A percentile compares a stretch with the other conserved stretches of the same genome.
Conservation (phyloP, 805 yeast genomes). For the Metschnikowia peoriensis region DNA sequence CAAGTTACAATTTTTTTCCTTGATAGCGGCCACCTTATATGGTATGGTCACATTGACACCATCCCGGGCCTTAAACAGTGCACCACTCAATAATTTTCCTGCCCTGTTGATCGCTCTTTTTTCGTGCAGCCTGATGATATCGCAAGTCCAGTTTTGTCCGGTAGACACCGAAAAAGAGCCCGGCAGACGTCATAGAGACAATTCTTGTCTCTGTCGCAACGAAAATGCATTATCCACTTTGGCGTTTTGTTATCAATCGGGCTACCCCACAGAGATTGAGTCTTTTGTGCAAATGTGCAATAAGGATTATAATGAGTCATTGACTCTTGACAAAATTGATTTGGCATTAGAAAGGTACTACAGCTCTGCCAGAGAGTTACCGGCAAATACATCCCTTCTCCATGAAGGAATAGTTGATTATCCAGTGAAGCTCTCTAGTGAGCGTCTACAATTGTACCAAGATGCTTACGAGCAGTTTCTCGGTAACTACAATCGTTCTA, state of each 20-base stretch:
- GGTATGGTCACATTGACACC: constrained; percentile 51
- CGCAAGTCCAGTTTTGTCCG: constrained; percentile 22
- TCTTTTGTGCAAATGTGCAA: constrained; percentile 28
- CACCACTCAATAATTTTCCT: constrained; percentile 33
- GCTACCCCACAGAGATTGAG: constrained; percentile 23
- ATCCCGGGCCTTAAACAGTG: constrained; percentile 23
- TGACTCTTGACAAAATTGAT: constrained; percentile 24
- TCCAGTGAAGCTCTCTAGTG: constrained; percentile 29
- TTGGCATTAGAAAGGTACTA: constrained; percentile 17
- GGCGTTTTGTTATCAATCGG: constrained; percentile 32
- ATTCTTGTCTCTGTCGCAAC: constrained; percentile 28
- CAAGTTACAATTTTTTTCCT: constrained; percentile 1
- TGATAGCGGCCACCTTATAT: constrained; percentile 1
- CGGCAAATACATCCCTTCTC: background rate
- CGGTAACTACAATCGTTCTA: constrained; percentile 44
- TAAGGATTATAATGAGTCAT: constrained; percentile 17
- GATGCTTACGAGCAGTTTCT: constrained; percentile 36
- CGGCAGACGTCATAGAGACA: background rate
- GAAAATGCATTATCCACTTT: constrained; percentile 36
- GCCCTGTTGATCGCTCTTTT: constrained; percentile 28
- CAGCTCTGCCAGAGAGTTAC: constrained; percentile 3
- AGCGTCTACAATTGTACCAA: constrained; percentile 19
- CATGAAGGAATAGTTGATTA: constrained; percentile 11
- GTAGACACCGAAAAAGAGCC: background rate
- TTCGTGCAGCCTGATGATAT: constrained; percentile 30